Evolutionary conservation across 1,284 basidiomycete genomes (phyloP).

Genomic region (Hypsizygus ulmarius): DNA sequence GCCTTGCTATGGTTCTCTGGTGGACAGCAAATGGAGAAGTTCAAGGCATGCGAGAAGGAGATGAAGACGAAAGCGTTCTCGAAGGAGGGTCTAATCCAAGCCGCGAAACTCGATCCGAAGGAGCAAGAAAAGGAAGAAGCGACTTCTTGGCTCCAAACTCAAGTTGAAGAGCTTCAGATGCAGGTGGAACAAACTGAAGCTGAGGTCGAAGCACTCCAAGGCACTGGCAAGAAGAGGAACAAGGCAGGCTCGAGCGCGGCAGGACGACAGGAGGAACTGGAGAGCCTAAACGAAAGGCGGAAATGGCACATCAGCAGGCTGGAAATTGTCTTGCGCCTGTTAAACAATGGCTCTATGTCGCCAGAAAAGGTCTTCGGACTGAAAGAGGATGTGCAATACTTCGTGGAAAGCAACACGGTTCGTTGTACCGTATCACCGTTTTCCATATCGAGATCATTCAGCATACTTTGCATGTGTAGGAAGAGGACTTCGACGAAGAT

Average conservation of each 20-base stretch:
- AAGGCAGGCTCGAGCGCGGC: slow-evolving; percentile 63
- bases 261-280: slow-evolving; percentile 81
- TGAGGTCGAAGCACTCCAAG: slow-evolving; percentile 89
- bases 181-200: slow-evolving; percentile 96
- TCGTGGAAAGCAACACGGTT: slow-evolving; percentile 94
- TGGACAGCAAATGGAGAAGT: slow-evolving; percentile 98
- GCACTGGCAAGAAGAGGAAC: slow-evolving; percentile 83
- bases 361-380: slow-evolving; percentile 80
- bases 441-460: slow-evolving; percentile 17
- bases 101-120: slow-evolving; percentile 92
- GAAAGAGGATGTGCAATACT: slow-evolving; percentile 96
- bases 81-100: slow-evolving; percentile 96
- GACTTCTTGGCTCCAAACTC: slow-evolving; percentile 81
- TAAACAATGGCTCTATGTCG: slow-evolving; percentile 91
- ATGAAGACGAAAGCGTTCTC: slow-evolving; percentile 99
- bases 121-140: slow-evolving; percentile 95
- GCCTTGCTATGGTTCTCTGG: slow-evolving; percentile 14
- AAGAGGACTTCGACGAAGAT: slow-evolving; percentile 97
- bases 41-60: slow-evolving; percentile 99
- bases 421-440: slow-evolving; percentile 34
- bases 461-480: slow-evolving; percentile 47
- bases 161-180: slow-evolving; percentile 90
- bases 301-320: slow-evolving; percentile 95
- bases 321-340: slow-evolving; percentile 89
- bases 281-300: slow-evolving; percentile 88